Percentiles rank a stretch among this genome's conserved stretches.
phyloP scores from a whole-genome alignment of 441 rosid species.

The Gossypium schwendimanii region DNA sequence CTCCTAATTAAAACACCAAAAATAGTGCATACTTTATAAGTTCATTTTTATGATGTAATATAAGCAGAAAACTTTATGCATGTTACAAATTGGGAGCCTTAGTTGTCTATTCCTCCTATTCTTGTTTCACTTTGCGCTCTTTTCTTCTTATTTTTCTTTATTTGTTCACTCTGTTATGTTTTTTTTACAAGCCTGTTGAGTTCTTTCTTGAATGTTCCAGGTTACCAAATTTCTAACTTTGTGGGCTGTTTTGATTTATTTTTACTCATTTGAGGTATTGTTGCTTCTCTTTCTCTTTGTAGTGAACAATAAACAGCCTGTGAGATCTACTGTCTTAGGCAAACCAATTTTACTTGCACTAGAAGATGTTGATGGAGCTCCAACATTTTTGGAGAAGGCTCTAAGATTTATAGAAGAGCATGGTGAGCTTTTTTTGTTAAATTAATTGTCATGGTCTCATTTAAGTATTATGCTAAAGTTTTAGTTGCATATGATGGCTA shows the following conservation, averaged over 20 bases:
- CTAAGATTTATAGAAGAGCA: constrained; percentile 82
- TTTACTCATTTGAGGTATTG: constrained; percentile 1
- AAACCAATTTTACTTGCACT: constrained; percentile 87
- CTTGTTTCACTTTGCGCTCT: not conserved
- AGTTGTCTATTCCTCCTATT: not conserved
- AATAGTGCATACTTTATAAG: not conserved
- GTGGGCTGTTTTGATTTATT: not conserved
- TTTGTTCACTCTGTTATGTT: not conserved
- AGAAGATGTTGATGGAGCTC: constrained; percentile 96
- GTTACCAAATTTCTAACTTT: not conserved
- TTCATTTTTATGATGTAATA: not conserved
- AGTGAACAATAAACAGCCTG: constrained; percentile 59
- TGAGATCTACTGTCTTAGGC: constrained; percentile 54
- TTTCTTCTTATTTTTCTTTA: not conserved
- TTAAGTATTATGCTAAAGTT: not conserved
- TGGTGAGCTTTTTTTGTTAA: constrained; percentile 45
- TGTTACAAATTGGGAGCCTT: not conserved
- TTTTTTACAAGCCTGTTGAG: not conserved
- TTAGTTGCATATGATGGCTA: not conserved
- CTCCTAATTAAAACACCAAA: not conserved
- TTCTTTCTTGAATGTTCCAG: not conserved
- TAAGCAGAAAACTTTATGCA: not conserved
- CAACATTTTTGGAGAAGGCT: constrained; percentile 97
- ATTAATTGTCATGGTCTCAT: constrained; percentile 5
- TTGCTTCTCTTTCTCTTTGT: constrained; percentile 18